These are phyloP conservation scores for Globisporangium middletonii DNA, from an alignment of 352 stramenopile genomes.

Conservation along the genomic window DNA sequence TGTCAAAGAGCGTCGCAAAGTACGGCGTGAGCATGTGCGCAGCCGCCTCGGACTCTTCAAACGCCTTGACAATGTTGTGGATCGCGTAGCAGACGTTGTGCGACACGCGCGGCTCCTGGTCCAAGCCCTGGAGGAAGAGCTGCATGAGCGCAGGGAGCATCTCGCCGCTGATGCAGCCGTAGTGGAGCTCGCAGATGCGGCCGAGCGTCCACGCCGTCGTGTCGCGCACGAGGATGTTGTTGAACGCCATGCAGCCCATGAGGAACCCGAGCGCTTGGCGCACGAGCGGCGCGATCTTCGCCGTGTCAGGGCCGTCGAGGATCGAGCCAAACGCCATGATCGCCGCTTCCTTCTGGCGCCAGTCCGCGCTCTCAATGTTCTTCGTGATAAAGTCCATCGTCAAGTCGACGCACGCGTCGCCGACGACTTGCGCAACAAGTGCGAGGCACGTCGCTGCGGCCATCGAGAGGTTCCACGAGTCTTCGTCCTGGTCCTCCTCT, in stretches of 20 bases:
- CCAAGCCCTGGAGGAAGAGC: constrained; percentile 77
- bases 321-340: constrained; percentile 97
- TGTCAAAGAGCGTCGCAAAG: constrained; percentile 88
- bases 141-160: constrained; percentile 88
- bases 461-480: constrained; percentile 94
- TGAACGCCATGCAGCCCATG: constrained; percentile 89
- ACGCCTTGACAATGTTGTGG: constrained; percentile 95
- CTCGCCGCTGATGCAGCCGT: constrained; percentile 84
- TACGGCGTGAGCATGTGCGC: constrained; percentile 91
- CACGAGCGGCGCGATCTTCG: constrained; percentile 89
- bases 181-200: constrained; percentile 94
- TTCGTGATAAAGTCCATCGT: constrained; percentile 94
- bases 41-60: constrained; percentile 72
- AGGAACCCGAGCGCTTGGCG: constrained; percentile 92
- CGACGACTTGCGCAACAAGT: constrained; percentile 91
- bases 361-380: constrained; percentile 94
- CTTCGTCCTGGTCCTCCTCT: constrained; percentile 92
- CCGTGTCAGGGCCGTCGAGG: constrained; percentile 88
- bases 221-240: constrained; percentile 92
- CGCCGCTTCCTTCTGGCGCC: constrained; percentile 93
- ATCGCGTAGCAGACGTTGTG: constrained; percentile 95
- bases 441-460: constrained; percentile 91
- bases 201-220: constrained; percentile 96
- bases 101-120: constrained; percentile 88
- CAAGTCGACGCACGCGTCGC: constrained; percentile 86